Conservation (phyloP, 768 basidiomycete species). For the Mrakia gelida region DNA sequence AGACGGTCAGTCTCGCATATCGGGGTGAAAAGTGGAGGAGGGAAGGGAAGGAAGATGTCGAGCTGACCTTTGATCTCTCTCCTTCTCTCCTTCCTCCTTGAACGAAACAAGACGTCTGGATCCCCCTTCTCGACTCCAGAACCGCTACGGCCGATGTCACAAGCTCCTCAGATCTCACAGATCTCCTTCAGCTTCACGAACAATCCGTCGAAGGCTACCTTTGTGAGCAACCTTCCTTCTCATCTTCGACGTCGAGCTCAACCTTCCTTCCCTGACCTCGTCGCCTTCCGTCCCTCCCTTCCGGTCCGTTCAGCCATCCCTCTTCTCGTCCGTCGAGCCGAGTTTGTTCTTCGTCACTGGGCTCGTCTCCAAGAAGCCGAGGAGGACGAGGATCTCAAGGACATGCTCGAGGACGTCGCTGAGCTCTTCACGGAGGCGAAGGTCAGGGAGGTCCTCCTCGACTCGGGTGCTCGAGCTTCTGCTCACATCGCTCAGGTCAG, state of each 20-base stretch:
- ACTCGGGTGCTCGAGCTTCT: constrained; percentile 56
- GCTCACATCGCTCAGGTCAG: constrained; percentile 63
- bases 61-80: not conserved
- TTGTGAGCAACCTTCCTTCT: constrained; percentile 52
- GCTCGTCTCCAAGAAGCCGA: constrained; percentile 10
- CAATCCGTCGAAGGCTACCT: constrained; percentile 72
- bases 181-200: constrained; percentile 59
- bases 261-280: constrained; percentile 5
- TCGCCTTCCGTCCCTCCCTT: constrained; percentile 34
- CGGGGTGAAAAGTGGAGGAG: too few species aligned
- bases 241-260: constrained; percentile 30
- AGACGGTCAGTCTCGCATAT: constrained; percentile 27
- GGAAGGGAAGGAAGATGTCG: not conserved
- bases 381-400: constrained; percentile 46
- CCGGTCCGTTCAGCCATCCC: constrained; percentile 58
- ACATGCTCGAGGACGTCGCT: constrained; percentile 42
- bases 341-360: constrained; percentile 52
- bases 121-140: constrained; percentile 61
- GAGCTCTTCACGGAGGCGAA: constrained; percentile 59
- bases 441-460: constrained; percentile 57
- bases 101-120: constrained; percentile 60
- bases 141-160: constrained; percentile 50
- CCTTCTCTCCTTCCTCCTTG: not conserved
- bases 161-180: constrained; percentile 53
- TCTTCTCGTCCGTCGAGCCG: constrained; percentile 62